Conservation (phyloP, 768 basidiomycete genomes). For the Leccinum subtestaceum region DNA sequence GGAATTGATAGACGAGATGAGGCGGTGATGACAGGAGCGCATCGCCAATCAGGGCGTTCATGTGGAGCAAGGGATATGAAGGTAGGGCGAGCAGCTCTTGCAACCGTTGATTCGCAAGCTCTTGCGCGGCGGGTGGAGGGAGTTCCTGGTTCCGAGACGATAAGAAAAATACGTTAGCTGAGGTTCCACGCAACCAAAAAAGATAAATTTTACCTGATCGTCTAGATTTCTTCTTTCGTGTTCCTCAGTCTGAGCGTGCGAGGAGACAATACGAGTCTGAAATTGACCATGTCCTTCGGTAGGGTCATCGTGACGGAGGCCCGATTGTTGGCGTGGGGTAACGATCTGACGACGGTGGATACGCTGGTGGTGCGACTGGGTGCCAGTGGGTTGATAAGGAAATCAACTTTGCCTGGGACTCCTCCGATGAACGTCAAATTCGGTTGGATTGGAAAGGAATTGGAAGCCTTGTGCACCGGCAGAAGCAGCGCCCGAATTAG, state of each 20-base stretch:
- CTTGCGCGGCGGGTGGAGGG: conserved; percentile 1
- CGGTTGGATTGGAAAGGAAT: not conserved
- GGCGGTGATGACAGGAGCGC: conserved; percentile 5
- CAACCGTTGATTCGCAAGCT: conserved; percentile 20
- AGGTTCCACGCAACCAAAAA: not conserved
- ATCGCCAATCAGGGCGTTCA: conserved; percentile 15
- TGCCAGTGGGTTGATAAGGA: not conserved
- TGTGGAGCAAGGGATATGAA: conserved; percentile 4
- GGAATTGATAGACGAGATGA: not conserved
- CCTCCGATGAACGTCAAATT: not conserved
- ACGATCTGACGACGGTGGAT: conserved; percentile 10
- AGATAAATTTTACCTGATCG: conserved; percentile 6
- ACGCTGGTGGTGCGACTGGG: conserved; percentile 1
- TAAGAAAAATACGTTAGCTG: not conserved
- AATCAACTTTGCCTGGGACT: not conserved
- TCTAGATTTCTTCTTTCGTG: conserved; percentile 3
- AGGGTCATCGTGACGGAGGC: not conserved
- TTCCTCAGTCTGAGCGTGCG: conserved; percentile 1
- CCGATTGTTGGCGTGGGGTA: conserved; percentile 7
- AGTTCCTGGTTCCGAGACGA: not conserved
- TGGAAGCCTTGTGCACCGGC: not conserved
- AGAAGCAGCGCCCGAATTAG: not conserved
- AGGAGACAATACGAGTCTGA: not conserved
- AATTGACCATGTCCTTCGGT: not conserved
- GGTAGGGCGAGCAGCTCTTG: conserved; percentile 23